Base-by-base conservation (phyloP, 352 stramenopile species). In the Thalassiosira tumida region DNA sequence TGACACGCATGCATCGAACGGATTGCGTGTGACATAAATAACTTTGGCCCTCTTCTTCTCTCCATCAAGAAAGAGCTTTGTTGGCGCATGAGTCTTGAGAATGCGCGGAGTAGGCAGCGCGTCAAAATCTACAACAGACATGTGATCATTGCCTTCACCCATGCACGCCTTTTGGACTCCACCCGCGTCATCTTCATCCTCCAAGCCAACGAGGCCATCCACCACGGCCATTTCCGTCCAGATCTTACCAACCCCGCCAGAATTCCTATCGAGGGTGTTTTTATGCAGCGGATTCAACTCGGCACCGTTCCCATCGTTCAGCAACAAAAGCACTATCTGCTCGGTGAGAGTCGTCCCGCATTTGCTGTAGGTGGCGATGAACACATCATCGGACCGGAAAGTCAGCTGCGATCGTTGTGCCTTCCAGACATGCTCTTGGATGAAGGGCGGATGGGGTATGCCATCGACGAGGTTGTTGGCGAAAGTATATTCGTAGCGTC, bases 141-240 rank as follows among this genome's bases (percentile, higher is more conserved):
- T 88, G 14, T n/a, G 69, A 4, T 62, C 59, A 26, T 74, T 67
- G 31, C n/a, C 82, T 37, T 80, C 82, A 59, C 72, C 78, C 73
- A 81, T 76, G 29, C 35, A 76, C 29, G 67, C 38, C 40, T 74
- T 38, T 74, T 74, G 17, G 67, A 51, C 38, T 29, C 67, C 54
- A 74, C 50, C n/a, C 21, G 7, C 74, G 31, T 43, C 40, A 17
- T 43, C 29, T n/a, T 81, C 40, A 38, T 70, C 33, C 13, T 74
- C 41, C 31, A 40, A 1, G 3, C 29, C 50, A n/a, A 26, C 37
- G 4, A 81, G 54, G 21, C 73, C 59, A 54, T 80, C 41, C 5
- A 84, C 70, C 4, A 75, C 82, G 35, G 64, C 82, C 67, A 75
- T 82, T 75, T 88, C 82, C 13, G 65, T 75, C 82, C 82, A 88